phyloP scores from a whole-genome alignment of 768 basidiomycete species.

The Rhizopogon vulgaris region DNA sequence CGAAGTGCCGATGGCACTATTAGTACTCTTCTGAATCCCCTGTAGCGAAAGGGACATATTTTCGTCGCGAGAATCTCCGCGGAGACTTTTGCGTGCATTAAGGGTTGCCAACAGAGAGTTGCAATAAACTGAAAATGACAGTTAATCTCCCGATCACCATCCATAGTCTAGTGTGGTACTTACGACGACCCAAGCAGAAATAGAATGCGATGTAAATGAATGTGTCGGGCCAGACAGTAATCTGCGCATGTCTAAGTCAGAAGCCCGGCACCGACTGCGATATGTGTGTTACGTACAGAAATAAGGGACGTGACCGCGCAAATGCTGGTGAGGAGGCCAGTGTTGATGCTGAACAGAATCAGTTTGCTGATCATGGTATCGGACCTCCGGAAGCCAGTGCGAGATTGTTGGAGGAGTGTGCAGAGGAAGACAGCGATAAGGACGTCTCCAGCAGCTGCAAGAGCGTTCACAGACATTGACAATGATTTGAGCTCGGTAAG shows the following conservation, averaged over 20 bases:
- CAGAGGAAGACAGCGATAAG: constrained; percentile 45
- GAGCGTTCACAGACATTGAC: constrained; percentile 45
- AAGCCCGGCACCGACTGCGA: not conserved
- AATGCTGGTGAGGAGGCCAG: constrained; percentile 32
- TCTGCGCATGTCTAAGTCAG: constrained; percentile 25
- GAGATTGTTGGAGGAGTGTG: constrained; percentile 37
- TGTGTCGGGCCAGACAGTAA: constrained; percentile 37
- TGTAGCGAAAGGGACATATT: constrained; percentile 19
- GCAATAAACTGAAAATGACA: constrained; percentile 40
- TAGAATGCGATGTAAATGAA: constrained; percentile 58
- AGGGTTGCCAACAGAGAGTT: constrained; percentile 58
- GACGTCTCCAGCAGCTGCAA: constrained; percentile 42
- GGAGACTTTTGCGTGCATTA: constrained; percentile 47
- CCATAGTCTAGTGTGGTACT: constrained; percentile 12
- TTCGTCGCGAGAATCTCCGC: constrained; percentile 9
- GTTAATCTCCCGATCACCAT: not conserved
- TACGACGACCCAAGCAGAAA: constrained; percentile 53
- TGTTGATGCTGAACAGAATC: constrained; percentile 50
- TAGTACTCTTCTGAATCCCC: constrained; percentile 17
- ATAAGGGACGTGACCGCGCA: constrained; percentile 52
- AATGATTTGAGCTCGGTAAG: constrained; percentile 43
- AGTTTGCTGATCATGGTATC: constrained; percentile 48
- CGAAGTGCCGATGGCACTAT: constrained; percentile 5
- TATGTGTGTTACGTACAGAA: constrained; percentile 30
- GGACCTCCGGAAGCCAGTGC: constrained; percentile 50